Percentiles rank a stretch among this genome's conserved stretches.
These are phyloP conservation scores for Alisma plantagoaquatica DNA, from an alignment of 106 monocot genomes.

Conservation along the genomic window DNA sequence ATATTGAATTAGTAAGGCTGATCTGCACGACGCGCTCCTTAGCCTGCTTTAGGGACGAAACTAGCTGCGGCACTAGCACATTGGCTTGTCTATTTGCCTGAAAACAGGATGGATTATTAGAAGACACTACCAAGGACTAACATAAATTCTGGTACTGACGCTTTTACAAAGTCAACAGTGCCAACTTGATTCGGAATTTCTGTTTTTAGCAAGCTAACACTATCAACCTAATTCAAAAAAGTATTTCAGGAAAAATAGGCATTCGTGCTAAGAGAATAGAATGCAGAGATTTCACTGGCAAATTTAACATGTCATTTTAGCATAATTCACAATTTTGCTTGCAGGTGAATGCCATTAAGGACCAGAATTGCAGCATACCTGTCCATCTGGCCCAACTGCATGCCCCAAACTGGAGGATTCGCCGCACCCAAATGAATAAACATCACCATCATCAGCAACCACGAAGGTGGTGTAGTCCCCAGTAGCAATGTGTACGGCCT, in stretches of 20 bases:
- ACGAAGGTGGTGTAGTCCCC: slow-evolving; percentile 96
- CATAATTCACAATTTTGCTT: slow-evolving; percentile 1
- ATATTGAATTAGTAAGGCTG: slow-evolving; percentile 88
- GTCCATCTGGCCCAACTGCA: slow-evolving; percentile 27
- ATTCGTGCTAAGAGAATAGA: too few relatives aligned
- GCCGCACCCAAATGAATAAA: slow-evolving; percentile 94
- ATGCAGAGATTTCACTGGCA: too few relatives aligned
- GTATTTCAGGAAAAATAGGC: too few relatives aligned
- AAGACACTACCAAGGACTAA: too few relatives aligned
- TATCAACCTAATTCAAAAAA: too few relatives aligned
- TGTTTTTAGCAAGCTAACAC: too few relatives aligned
- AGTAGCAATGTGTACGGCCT: slow-evolving; percentile 89
- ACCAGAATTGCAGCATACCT: slow-evolving; percentile 9
- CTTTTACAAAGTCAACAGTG: neutral
- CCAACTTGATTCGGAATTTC: neutral
- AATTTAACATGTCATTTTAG: neutral
- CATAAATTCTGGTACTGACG: neutral
- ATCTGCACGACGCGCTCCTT: slow-evolving; percentile 87
- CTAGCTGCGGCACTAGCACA: slow-evolving; percentile 67
- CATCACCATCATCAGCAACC: slow-evolving; percentile 71
- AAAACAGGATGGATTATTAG: too few relatives aligned
- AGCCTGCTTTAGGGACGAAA: slow-evolving; percentile 56
- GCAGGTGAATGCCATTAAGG: neutral
- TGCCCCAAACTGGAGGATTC: slow-evolving; percentile 95
- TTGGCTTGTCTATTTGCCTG: slow-evolving; percentile 73